Conservation (phyloP, 805 yeast species). For the Candida fluviatilis region DNA sequence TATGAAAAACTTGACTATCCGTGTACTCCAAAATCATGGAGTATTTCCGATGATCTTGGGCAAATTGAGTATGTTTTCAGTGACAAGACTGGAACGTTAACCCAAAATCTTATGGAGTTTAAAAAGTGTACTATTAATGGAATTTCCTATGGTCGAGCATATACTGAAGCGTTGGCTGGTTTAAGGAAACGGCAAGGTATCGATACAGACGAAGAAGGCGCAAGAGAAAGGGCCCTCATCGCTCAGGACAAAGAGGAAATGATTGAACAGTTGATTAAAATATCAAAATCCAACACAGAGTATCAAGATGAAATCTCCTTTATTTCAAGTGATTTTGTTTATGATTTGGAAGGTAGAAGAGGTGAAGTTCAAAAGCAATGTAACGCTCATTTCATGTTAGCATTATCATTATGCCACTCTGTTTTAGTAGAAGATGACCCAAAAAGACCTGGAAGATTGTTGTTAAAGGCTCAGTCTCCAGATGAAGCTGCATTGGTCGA, state of each 20-base stretch:
- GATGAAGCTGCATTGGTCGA: slow-evolving; percentile 85
- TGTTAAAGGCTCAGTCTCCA: slow-evolving; percentile 76
- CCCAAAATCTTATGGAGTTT: slow-evolving; percentile 84
- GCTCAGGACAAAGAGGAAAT: slow-evolving; percentile 55
- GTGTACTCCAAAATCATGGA: slow-evolving; percentile 83
- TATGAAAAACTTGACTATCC: slow-evolving; percentile 69
- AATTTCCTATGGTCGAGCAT: slow-evolving; percentile 68
- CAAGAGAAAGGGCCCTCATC: slow-evolving; percentile 49
- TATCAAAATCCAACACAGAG: slow-evolving; percentile 20
- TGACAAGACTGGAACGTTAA: slow-evolving; percentile 81
- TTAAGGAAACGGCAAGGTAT: slow-evolving; percentile 73
- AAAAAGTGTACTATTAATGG: slow-evolving; percentile 78
- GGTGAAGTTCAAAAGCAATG: slow-evolving; percentile 53
- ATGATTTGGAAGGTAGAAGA: slow-evolving; percentile 52
- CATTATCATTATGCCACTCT: slow-evolving; percentile 75
- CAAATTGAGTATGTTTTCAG: slow-evolving; percentile 82
- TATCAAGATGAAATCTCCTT: slow-evolving; percentile 65
- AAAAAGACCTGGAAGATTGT: slow-evolving; percentile 49
- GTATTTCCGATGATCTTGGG: slow-evolving; percentile 80
- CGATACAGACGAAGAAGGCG: slow-evolving; percentile 62
- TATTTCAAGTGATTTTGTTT: slow-evolving; percentile 59
- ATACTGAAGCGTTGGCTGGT: slow-evolving; percentile 81
- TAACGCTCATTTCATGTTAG: slow-evolving; percentile 71
- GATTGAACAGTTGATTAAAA: slow-evolving; percentile 34
- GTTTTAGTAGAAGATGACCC: slow-evolving; percentile 68